These are phyloP conservation scores for Cladosporium sp. DNA, from an alignment of 2,329 filamentous ascomycete genomes.

Conservation along the genomic window DNA sequence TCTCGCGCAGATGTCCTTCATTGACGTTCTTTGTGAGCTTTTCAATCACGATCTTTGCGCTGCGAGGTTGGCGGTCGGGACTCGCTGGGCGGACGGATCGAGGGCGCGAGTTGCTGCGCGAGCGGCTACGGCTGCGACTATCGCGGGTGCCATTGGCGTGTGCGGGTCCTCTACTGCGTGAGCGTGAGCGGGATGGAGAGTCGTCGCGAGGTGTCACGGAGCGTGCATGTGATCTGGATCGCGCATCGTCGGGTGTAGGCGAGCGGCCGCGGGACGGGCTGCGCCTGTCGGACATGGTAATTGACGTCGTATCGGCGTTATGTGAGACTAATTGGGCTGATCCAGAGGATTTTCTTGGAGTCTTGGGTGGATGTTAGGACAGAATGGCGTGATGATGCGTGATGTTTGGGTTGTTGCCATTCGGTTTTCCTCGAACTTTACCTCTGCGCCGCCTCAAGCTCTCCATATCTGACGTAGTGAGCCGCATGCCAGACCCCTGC, in stretches of 20 bases:
- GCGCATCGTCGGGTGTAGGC: constrained; percentile 23
- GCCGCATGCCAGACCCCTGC: not conserved
- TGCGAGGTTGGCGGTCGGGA: constrained; percentile 19
- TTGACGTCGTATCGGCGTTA: not conserved
- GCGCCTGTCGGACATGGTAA: constrained; percentile 21
- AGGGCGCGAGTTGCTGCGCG: constrained; percentile 16
- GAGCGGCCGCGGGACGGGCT: constrained; percentile 41
- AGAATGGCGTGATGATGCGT: not conserved
- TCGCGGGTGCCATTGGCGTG: constrained; percentile 33
- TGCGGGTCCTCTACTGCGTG: constrained; percentile 29
- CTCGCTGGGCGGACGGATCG: constrained; percentile 3
- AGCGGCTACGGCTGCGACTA: constrained; percentile 9
- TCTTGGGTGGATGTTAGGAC: not conserved
- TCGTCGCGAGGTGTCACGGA: constrained; percentile 34
- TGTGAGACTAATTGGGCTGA: not conserved
- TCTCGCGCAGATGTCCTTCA: constrained; percentile 80
- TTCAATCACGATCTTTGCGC: constrained; percentile 80
- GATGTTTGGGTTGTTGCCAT: not conserved
- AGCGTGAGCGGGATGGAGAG: constrained; percentile 33
- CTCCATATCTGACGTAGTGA: not conserved
- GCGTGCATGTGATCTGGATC: constrained; percentile 22
- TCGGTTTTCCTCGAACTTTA: constrained; percentile 1
- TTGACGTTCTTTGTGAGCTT: constrained; percentile 94
- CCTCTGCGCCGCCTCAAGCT: not conserved
- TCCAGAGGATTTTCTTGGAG: not conserved